phyloP scores from a whole-genome alignment of 1,139 yeast species.

The Kodamaea alishanica region DNA sequence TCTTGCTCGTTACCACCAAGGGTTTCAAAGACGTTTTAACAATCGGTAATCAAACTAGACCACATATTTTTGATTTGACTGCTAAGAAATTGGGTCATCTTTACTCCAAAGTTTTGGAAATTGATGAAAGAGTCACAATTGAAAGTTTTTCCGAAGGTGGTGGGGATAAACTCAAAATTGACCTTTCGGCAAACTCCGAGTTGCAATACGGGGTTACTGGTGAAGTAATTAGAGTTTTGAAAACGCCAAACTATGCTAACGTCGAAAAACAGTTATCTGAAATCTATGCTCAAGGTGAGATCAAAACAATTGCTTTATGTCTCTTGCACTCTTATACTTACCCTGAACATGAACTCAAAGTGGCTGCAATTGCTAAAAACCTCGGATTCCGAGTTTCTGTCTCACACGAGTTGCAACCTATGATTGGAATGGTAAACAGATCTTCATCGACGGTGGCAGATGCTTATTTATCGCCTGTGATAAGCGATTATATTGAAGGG shows the following conservation, averaged over 20 bases:
- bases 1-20: constrained; percentile 48
- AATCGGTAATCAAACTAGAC: constrained; percentile 31
- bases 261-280: constrained; percentile 23
- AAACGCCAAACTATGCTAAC: constrained; percentile 28
- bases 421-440: constrained; percentile 44
- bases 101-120: constrained; percentile 32
- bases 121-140: constrained; percentile 42
- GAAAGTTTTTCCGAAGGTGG: constrained; percentile 38
- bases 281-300: constrained; percentile 24
- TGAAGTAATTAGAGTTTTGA: constrained; percentile 31
- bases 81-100: constrained; percentile 26
- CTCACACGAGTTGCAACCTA: constrained; percentile 41
- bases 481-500: constrained; percentile 30
- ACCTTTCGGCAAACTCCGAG: constrained; percentile 16
- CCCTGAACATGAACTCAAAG: constrained; percentile 35
- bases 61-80: constrained; percentile 20
- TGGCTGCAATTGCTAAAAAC: constrained; percentile 34
- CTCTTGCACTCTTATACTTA: constrained; percentile 40
- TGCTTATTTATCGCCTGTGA: constrained; percentile 41
- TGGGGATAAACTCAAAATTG: constrained; percentile 25
- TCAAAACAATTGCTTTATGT: constrained; percentile 37
- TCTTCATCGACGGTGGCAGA: constrained; percentile 46
- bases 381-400: constrained; percentile 41
- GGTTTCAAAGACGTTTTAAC: constrained; percentile 48
- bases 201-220: constrained; percentile 34